Evolutionary conservation across 306 rosid genomes (phyloP).

Genomic region (Arachis hypogaea): DNA sequence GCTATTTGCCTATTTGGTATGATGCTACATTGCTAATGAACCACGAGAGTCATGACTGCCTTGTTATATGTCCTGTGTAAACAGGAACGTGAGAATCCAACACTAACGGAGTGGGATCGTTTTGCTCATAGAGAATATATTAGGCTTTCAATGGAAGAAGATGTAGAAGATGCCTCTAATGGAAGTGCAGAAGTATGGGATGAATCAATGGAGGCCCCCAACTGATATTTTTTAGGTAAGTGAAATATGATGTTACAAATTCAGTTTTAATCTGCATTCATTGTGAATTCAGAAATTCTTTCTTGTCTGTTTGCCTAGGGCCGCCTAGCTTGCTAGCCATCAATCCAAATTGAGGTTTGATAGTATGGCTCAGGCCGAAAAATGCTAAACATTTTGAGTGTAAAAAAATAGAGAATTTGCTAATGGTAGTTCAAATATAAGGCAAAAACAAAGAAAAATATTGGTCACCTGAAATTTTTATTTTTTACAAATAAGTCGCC

Average conservation of each 20-base stretch:
- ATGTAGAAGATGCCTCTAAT: slow-evolving; percentile 97
- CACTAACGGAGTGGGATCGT: slow-evolving; percentile 99
- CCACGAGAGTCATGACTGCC: slow-evolving; percentile 43
- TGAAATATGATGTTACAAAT: slow-evolving; percentile 24
- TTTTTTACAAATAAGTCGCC: not conserved
- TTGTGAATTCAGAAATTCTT: slow-evolving; percentile 11
- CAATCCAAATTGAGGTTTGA: slow-evolving; percentile 20
- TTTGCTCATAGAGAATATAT: slow-evolving; percentile 99
- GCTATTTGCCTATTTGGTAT: not conserved
- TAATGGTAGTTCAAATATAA: too few species aligned
- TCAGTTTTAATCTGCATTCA: slow-evolving; percentile 29
- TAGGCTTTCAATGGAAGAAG: slow-evolving; percentile 99
- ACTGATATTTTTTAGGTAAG: slow-evolving; percentile 64
- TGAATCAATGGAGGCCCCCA: slow-evolving; percentile 97
- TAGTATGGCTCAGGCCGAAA: not conserved
- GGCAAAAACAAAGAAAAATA: too few species aligned
- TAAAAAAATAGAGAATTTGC: too few species aligned
- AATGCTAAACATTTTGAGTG: too few species aligned
- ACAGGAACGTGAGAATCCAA: slow-evolving; percentile 99
- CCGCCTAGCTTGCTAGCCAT: not conserved
- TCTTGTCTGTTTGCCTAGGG: not conserved
- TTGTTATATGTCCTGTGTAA: slow-evolving; percentile 40
- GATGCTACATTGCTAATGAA: slow-evolving; percentile 36
- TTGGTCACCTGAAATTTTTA: too few species aligned
- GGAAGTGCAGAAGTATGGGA: slow-evolving; percentile 99